Base-by-base conservation (phyloP, 306 rosid species). In the Trifolium dubium region DNA sequence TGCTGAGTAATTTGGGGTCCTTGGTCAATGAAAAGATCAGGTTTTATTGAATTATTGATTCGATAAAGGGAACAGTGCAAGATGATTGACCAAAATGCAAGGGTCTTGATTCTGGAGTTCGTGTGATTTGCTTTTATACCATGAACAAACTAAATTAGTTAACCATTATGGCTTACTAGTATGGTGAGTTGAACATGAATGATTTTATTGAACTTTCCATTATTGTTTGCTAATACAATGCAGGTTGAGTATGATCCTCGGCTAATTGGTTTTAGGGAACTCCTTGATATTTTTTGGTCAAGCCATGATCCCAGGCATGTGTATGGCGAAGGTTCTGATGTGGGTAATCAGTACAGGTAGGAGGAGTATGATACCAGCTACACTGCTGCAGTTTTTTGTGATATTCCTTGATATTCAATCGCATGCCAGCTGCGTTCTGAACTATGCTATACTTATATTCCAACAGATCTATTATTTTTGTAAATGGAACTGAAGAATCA, bases 291-390 rank as follows among this genome's bases (percentile, higher is more conserved):
- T 29, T 94, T 94, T 61, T 94, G 97, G 97, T 83, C 92, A 12
- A 88, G 90, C 77, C 98, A 94, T 75, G 98, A 94, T 80, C 88
- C 91, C 56, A 85, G 96, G 78, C 97, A 94, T 82, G 97, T 89
- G 46, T 94, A 87, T 84, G 98, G 98, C 76, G 97, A 94, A 83
- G 98, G 97, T 82, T 96, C 97, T 69, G 97, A 94, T 83, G 97
- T 91, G 69, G 98, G 98, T 79, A 81, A 80, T 66, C 98, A 94
- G 71, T 94, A 94, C 84, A 89, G 97, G 97, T 94, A 77, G 64
- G 80, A 78, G 19, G 71, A 44, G 11, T 19, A 41, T 75, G 73
- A 71, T 72, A 62, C 55, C 67, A 69, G 11, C 56, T 18, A 35
- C 46, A 14, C 67, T 67, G 11, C 58, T 28, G 41, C 41, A 14